A percentile compares a stretch with the other conserved stretches of the same genome.
Evolutionary conservation across 129 eudicot genomes (phyloP).

Genomic region (Ambrosia trifida): DNA sequence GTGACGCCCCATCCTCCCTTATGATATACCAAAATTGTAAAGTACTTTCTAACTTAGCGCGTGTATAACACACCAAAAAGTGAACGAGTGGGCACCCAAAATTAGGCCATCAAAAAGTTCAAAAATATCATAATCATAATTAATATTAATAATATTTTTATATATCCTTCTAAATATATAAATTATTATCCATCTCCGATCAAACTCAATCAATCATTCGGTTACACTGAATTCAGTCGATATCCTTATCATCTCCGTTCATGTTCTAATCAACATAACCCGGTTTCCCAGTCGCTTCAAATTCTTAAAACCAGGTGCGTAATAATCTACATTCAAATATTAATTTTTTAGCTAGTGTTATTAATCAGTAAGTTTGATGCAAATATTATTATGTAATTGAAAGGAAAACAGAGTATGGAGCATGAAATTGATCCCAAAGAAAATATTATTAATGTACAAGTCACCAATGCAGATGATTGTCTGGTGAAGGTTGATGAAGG

Average conservation of each 20-base stretch:
- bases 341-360: too few species aligned
- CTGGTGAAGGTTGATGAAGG: slow-evolving; percentile 30
- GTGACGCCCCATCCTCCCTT: too few species aligned
- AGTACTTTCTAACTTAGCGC: not conserved
- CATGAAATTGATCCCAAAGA: slow-evolving; percentile 26
- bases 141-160: not conserved
- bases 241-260: not conserved
- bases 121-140: slow-evolving; percentile 10
- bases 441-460: slow-evolving; percentile 9
- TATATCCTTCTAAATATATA: not conserved
- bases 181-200: slow-evolving; percentile 1
- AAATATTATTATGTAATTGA: not conserved
- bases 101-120: slow-evolving; percentile 7
- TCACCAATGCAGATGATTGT: slow-evolving; percentile 21
- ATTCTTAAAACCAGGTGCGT: slow-evolving; percentile 25
- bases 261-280: not conserved
- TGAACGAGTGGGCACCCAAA: slow-evolving; percentile 15
- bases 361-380: too few species aligned
- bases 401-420: slow-evolving; percentile 20
- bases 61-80: not conserved
- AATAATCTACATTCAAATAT: slow-evolving; percentile 11
- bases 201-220: slow-evolving; percentile 29
- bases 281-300: slow-evolving; percentile 17
- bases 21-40: too few species aligned
- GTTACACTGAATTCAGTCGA: not conserved